phyloP scores from a whole-genome alignment of 805 yeast genomes.

The Candida andamanensis region DNA sequence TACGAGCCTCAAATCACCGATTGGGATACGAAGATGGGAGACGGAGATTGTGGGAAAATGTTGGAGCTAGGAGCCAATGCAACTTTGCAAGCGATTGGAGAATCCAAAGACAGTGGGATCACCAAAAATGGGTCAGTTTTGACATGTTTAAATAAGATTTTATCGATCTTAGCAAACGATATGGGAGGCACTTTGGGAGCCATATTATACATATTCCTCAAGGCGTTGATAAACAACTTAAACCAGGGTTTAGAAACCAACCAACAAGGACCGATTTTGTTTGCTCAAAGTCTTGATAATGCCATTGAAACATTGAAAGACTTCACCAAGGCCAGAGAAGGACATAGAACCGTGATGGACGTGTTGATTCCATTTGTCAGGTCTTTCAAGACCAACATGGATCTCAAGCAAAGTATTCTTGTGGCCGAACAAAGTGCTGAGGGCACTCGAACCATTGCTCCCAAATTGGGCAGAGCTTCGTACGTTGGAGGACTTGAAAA shows the following conservation, averaged over 20 bases:
- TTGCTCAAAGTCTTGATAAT: conserved; percentile 17
- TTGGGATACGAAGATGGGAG: conserved; percentile 42
- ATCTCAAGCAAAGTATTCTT: conserved; percentile 18
- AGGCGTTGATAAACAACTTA: conserved; percentile 16
- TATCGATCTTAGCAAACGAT: conserved; percentile 25
- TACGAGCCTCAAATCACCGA: conserved; percentile 33
- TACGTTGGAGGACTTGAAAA: conserved; percentile 29
- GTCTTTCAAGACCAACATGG: conserved; percentile 15
- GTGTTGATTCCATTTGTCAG: conserved; percentile 32
- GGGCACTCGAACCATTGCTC: conserved; percentile 28
- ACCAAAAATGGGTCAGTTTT: conserved; percentile 21
- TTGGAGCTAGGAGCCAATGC: conserved; percentile 29
- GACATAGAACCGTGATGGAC: conserved; percentile 37
- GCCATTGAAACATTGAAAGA: conserved; percentile 25
- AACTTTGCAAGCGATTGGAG: conserved; percentile 17
- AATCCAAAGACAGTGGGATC: conserved; percentile 13
- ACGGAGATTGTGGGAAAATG: conserved; percentile 40
- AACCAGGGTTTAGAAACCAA: conserved; percentile 10
- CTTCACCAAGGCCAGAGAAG: conserved; percentile 33
- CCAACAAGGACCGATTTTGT: conserved; percentile 8
- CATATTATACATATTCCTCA: conserved; percentile 28
- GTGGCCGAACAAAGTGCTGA: conserved; percentile 28
- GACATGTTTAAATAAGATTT: conserved; percentile 17
- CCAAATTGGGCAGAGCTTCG: conserved; percentile 33
- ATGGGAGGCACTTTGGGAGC: conserved; percentile 41